These are phyloP conservation scores for Diplocarpon rosae DNA, from an alignment of 2,329 filamentous ascomycete species.

Conservation along the genomic window DNA sequence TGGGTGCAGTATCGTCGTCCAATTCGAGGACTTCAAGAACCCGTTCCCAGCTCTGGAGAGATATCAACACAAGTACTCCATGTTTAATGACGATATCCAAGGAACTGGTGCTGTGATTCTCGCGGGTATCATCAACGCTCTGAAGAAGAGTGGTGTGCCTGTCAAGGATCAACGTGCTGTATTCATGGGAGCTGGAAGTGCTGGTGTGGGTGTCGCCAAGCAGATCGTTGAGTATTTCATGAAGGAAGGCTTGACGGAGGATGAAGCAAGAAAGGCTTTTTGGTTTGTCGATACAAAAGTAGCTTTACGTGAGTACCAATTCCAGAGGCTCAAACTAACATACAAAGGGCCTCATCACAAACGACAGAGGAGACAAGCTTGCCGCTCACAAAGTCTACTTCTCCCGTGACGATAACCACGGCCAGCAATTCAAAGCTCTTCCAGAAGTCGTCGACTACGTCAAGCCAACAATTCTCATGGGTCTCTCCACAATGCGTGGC, in stretches of 20 bases:
- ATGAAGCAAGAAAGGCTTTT: conserved; percentile 58
- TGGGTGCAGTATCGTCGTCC: conserved; percentile 34
- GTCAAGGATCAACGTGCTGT: conserved; percentile 60
- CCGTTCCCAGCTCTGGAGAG: conserved; percentile 47
- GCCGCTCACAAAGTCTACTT: conserved; percentile 47
- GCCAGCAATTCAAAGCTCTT: conserved; percentile 43
- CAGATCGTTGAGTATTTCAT: conserved; percentile 68
- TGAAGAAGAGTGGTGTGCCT: conserved; percentile 55
- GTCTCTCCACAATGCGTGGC: conserved; percentile 67
- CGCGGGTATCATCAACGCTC: conserved; percentile 65
- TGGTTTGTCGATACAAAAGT: conserved; percentile 57
- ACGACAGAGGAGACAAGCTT: conserved; percentile 59
- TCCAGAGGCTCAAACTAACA: conserved; percentile 1
- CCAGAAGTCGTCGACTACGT: conserved; percentile 57
- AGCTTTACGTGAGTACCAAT: neutral
- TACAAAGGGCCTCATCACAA: conserved; percentile 53
- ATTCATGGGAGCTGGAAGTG: conserved; percentile 70
- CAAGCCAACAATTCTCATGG: conserved; percentile 71
- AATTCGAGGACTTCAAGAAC: conserved; percentile 68
- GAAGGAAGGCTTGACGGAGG: conserved; percentile 54
- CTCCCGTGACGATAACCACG: conserved; percentile 28
- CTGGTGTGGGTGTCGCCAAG: conserved; percentile 76
- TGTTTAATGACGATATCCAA: conserved; percentile 87
- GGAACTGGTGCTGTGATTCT: conserved; percentile 81
- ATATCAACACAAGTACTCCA: conserved; percentile 64